Percentiles rank a stretch among this genome's conserved stretches.
phyloP scores from a whole-genome alignment of 805 yeast species.

The Candida pseudoglaebosa region DNA sequence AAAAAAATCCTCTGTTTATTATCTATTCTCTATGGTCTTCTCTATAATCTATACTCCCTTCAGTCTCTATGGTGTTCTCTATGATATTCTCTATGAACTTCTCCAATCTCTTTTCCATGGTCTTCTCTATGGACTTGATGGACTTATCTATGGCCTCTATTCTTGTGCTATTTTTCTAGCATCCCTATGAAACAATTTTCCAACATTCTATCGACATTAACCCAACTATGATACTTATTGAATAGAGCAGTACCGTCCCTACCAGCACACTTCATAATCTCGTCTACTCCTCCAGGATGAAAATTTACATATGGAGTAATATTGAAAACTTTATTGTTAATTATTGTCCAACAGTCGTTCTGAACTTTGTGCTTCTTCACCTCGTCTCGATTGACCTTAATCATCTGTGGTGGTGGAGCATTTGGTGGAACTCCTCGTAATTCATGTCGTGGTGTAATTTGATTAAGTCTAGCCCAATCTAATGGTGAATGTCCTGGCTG shows the following conservation, averaged over 20 bases:
- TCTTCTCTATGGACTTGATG: too few species aligned
- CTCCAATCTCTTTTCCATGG: too few species aligned
- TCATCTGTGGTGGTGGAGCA: slow-evolving; percentile 48
- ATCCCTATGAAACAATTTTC: slow-evolving; percentile 76
- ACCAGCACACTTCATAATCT: slow-evolving; percentile 77
- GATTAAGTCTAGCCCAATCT: slow-evolving; percentile 73
- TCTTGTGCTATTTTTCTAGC: slow-evolving; percentile 16
- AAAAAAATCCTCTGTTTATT: too few species aligned
- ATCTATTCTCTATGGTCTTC: too few species aligned
- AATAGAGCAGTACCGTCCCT: slow-evolving; percentile 76
- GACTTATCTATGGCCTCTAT: too few species aligned
- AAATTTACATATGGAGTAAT: slow-evolving; percentile 77
- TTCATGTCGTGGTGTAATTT: slow-evolving; percentile 39
- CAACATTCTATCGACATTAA: slow-evolving; percentile 76
- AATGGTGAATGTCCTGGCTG: slow-evolving; percentile 81
- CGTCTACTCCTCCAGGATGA: slow-evolving; percentile 91
- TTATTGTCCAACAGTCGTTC: slow-evolving; percentile 84
- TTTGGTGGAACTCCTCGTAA: slow-evolving; percentile 50
- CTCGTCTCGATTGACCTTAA: slow-evolving; percentile 54
- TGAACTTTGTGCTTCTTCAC: slow-evolving; percentile 51
- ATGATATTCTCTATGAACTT: too few species aligned
- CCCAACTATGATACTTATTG: slow-evolving; percentile 69
- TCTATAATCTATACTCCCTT: too few species aligned
- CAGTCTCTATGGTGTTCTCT: too few species aligned
- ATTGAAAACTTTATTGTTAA: slow-evolving; percentile 79